Percentiles rank a stretch among this genome's conserved stretches.
Evolutionary conservation across 2,329 filamentous ascomycete species (phyloP).

Genomic region (Lasiodiplodia sp.): DNA sequence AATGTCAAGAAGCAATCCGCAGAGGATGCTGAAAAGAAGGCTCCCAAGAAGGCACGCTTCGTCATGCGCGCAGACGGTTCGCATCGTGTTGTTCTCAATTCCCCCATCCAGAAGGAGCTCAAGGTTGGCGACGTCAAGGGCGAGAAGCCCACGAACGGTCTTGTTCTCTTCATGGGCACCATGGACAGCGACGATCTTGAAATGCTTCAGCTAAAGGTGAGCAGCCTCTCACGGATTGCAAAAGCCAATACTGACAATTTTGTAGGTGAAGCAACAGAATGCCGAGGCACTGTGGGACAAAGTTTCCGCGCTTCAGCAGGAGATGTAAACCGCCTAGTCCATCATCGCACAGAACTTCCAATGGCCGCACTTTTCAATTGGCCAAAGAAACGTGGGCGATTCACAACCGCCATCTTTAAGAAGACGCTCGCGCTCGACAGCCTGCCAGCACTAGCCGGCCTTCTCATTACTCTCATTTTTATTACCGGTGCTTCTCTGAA

Average conservation of each 20-base stretch:
- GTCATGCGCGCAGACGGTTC: slow-evolving; percentile 93
- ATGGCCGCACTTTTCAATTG: neutral
- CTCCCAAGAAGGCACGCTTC: slow-evolving; percentile 67
- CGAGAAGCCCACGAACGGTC: slow-evolving; percentile 72
- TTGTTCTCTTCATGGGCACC: slow-evolving; percentile 68
- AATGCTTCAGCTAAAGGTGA: slow-evolving; percentile 65
- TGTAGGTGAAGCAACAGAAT: slow-evolving; percentile 51
- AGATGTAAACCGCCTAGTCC: slow-evolving; percentile 39
- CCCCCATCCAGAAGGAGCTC: slow-evolving; percentile 78
- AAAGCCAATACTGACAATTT: slow-evolving; percentile 31
- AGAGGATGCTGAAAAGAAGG: slow-evolving; percentile 51
- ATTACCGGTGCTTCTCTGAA: slow-evolving; percentile 9
- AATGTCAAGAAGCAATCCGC: slow-evolving; percentile 60
- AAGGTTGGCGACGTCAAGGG: slow-evolving; percentile 72
- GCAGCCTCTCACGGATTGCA: slow-evolving; percentile 31
- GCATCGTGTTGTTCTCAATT: slow-evolving; percentile 86
- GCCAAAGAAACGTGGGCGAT: neutral
- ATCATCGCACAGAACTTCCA: neutral
- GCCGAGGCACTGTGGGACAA: slow-evolving; percentile 57
- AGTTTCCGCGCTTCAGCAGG: slow-evolving; percentile 50
- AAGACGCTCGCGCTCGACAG: neutral
- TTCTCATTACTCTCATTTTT: neutral
- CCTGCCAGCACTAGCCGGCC: neutral
- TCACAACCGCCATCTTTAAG: neutral
- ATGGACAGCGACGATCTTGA: slow-evolving; percentile 61